phyloP scores from a whole-genome alignment of 2,329 filamentous ascomycete species.

The Aureobasidium zeae region DNA sequence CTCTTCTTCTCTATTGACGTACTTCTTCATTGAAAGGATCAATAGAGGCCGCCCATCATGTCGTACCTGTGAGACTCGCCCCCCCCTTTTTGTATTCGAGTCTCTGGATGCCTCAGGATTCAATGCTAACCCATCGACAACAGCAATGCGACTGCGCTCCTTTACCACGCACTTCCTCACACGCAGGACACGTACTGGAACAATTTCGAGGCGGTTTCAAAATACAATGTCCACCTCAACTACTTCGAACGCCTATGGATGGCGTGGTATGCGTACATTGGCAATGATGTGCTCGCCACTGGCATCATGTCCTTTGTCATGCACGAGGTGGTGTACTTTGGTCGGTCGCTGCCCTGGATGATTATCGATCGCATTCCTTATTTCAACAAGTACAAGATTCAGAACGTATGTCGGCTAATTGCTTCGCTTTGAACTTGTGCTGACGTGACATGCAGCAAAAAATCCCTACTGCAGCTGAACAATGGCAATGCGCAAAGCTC shows the following conservation, averaged over 20 bases:
- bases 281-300: slow-evolving; percentile 92
- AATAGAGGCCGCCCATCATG: slow-evolving; percentile 10
- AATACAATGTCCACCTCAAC: slow-evolving; percentile 78
- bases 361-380: slow-evolving; percentile 80
- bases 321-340: slow-evolving; percentile 94
- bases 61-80: slow-evolving; percentile 11
- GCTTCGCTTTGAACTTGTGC: neutral
- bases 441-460: slow-evolving; percentile 48
- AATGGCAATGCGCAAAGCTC: slow-evolving; percentile 87
- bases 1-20: neutral
- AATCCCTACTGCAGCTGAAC: slow-evolving; percentile 83
- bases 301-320: slow-evolving; percentile 96
- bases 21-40: neutral
- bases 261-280: slow-evolving; percentile 95
- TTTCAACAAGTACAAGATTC: slow-evolving; percentile 92
- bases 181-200: slow-evolving; percentile 53
- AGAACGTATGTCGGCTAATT: slow-evolving; percentile 51
- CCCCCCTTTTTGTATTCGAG: neutral
- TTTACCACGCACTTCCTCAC: slow-evolving; percentile 30
- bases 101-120: slow-evolving; percentile 2
- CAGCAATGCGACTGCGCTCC: slow-evolving; percentile 26
- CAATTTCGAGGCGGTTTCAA: slow-evolving; percentile 55
- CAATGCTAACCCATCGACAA: neutral
- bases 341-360: slow-evolving; percentile 81
- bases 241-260: slow-evolving; percentile 83